Conservation (phyloP, 2,329 filamentous ascomycete genomes). For the Claviceps sp. region DNA sequence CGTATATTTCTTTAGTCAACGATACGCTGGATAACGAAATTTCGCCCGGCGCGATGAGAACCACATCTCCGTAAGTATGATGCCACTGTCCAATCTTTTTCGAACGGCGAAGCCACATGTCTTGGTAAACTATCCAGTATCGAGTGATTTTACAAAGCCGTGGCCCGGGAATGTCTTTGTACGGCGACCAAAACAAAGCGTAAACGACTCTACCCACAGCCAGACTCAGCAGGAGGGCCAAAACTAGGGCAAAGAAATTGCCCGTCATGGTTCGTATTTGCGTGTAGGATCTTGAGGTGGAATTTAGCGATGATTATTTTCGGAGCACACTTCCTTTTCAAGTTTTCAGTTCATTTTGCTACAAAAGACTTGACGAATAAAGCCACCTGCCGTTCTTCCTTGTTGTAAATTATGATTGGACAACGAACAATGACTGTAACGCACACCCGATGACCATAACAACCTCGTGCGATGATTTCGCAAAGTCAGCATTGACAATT, state of each 20-base stretch:
- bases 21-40: conserved; percentile 3
- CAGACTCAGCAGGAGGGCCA: background rate
- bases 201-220: background rate
- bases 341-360: too few relatives aligned
- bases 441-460: too few relatives aligned
- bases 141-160: conserved; percentile 4
- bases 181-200: conserved; percentile 2
- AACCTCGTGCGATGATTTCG: too few relatives aligned
- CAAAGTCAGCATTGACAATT: too few relatives aligned
- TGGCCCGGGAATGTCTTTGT: conserved; percentile 2
- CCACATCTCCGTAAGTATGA: conserved; percentile 2
- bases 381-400: too few relatives aligned
- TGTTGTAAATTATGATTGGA: too few relatives aligned
- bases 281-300: background rate
- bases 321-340: background rate
- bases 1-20: conserved; percentile 3
- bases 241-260: background rate
- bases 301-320: background rate
- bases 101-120: conserved; percentile 1
- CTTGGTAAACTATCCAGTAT: conserved; percentile 3
- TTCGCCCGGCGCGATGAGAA: conserved; percentile 4
- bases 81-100: conserved; percentile 4
- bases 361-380: too few relatives aligned
- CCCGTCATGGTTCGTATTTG: background rate
- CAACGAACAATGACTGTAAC: too few relatives aligned